Evolutionary conservation across 768 basidiomycete genomes (phyloP), one percentile per base, ranked within the genome.

Genomic region (Pholiota microspora): DNA sequence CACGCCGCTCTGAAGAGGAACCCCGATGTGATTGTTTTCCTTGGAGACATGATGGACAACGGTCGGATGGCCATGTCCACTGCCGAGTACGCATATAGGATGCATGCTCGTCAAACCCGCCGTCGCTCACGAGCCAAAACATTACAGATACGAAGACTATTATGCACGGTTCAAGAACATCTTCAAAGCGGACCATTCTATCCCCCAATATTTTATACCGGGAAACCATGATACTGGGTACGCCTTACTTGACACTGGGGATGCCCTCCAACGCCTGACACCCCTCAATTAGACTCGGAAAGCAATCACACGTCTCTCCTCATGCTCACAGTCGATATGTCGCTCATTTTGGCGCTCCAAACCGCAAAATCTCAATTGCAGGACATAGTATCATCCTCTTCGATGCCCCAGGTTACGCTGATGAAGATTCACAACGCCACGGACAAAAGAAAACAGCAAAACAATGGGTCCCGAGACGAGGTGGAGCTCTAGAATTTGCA

Each of bases 201-300:
- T 81, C 2, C 85, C 87, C 0, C 72, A 77, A 55, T 87, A 85
- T 68, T 88, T 84, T 64, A 77, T 95, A 25, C 88, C 94, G 2
- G 96, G 96, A 5, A 98, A 98, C 66, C 94, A 94, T 64, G 96
- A 98, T 63, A 77, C 89, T 29, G 91, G 89, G 84, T 90, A 66
- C 54, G 77, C 40, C 28, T 23, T 25, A 18, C 21, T 34, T 31
- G 46, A 48, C 7, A 57, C 51, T n/a, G n/a, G n/a, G n/a, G n/a
- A n/a, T n/a, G 25, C 24, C 25, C 12, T 6, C 56, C 27, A 59
- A 65, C 3, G 48, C 58, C n/a, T 61, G 49, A 45, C 16, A 6
- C 13, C 3, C 9, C 18, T n/a, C 29, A 21, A 18, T 36, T 54
- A 84, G 84, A 1, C 72, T 86, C 32, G 80, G 81, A 35, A 62